Percentiles rank a stretch among this genome's conserved stretches.
phyloP scores from a whole-genome alignment of 2,329 filamentous ascomycete species.

The Mycosphaerella sp. region DNA sequence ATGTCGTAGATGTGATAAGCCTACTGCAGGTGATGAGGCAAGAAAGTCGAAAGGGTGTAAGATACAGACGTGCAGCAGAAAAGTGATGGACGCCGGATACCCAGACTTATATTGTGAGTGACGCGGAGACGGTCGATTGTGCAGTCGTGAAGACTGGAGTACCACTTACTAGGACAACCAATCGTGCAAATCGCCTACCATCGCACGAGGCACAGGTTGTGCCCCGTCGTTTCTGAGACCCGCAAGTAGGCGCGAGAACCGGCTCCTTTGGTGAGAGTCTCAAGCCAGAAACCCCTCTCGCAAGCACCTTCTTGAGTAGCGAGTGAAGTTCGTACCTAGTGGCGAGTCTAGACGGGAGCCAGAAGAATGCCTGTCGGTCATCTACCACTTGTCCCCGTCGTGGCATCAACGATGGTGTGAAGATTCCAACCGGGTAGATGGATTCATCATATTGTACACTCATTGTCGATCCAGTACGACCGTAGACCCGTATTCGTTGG shows the following conservation, averaged over 20 bases:
- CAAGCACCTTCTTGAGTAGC: not conserved
- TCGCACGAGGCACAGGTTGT: not conserved
- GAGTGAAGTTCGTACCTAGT: not conserved
- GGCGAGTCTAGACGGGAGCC: no score
- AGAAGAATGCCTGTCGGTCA: no score
- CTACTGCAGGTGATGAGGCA: not conserved
- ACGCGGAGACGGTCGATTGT: not conserved
- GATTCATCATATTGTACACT: not conserved
- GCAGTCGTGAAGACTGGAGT: not conserved
- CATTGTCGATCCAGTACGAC: not conserved
- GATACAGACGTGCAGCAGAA: not conserved
- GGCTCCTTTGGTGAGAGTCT: no score
- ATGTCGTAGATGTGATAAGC: not conserved
- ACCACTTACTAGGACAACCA: not conserved
- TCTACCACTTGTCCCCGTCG: no score
- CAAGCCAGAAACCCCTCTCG: no score
- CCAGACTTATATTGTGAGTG: not conserved
- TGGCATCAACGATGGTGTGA: no score
- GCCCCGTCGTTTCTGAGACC: no score
- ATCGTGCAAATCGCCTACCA: not conserved
- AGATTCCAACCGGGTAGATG: no score
- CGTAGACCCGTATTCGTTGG: not conserved
- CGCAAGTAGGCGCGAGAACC: no score
- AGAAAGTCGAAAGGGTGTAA: not conserved
- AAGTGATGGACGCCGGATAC: not conserved